phyloP scores from a whole-genome alignment of 1,284 basidiomycete species.

The Tilletia indica region DNA sequence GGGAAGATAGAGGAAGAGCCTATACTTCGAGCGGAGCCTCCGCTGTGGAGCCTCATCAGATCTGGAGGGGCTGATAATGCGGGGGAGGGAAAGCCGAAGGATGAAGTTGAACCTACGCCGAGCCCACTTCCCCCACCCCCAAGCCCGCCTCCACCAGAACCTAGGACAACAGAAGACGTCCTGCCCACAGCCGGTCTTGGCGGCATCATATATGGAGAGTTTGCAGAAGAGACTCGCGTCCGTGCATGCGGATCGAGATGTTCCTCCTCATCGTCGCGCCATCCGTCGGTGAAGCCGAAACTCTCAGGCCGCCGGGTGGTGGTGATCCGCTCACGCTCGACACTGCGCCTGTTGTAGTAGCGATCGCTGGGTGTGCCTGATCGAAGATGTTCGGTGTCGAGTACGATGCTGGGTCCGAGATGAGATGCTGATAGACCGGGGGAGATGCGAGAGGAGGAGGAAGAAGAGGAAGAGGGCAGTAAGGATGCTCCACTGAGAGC shows the following conservation, averaged over 20 bases:
- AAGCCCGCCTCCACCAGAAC: too few relatives aligned
- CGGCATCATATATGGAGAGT: too few relatives aligned
- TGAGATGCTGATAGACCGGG: background rate
- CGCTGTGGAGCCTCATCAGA: background rate
- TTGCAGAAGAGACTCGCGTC: background rate
- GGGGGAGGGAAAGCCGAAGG: background rate
- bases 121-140: too few relatives aligned
- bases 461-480: background rate
- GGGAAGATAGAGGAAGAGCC: too few relatives aligned
- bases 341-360: background rate
- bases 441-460: too few relatives aligned
- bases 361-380: too few relatives aligned
- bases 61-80: background rate
- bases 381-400: conserved; percentile 10
- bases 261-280: background rate
- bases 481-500: background rate
- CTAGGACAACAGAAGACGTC: too few relatives aligned
- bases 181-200: too few relatives aligned
- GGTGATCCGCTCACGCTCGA: background rate
- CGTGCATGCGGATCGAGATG: background rate
- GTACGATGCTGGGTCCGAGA: conserved; percentile 4
- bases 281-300: background rate
- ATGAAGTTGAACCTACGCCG: background rate
- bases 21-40: background rate
- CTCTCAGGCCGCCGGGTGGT: background rate